Evolutionary conservation across 345 rosid species (phyloP), one percentile per base, ranked within the genome.

Genomic region (Streptanthus diversifolius): DNA sequence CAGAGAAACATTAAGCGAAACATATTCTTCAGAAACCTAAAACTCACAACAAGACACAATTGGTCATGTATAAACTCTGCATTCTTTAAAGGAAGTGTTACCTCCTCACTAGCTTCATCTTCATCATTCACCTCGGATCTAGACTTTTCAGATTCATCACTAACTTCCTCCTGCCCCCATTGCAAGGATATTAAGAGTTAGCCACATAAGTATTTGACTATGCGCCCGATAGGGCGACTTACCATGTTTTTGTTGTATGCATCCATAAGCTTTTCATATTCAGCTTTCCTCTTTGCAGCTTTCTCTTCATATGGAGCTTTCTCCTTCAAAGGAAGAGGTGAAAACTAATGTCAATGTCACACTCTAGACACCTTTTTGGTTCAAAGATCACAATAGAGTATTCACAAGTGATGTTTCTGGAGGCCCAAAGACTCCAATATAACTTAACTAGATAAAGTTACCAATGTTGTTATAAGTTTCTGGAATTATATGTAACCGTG

Each of bases 241-340:
- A 91, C 97, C 91, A 85, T 79, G 79, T 85, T 88, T 79, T 85
- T 88, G 82, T 85, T 88, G 86, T 91, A 91, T 56, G 88, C 88
- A 60, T 83, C 83, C 92, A 91, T 95, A 67, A 73, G 87, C 77
- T 87, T 89, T 52, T 76, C 90, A 71, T 95, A 88, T 35, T 95
- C 98, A 0, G 54, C 77, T 80, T 95, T 91, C 85, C 76, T 82
- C 77, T 86, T 87, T 17, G 83, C 87, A 59, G 98, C 98, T 84
- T 84, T 91, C 74, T 87, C 91, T 78, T 86, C 93, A 76, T 82
- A 90, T 47, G 96, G 96, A 67, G 92, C 93, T 80, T 91, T 89
- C 24, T 89, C 97, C 93, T 91, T 75, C 71, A 37, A 54, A 47
- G 27, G 5, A 37, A 77, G 41, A 61, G 18, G 5, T 32, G 24